Evolutionary conservation across 371 early-diverging fungal species (phyloP).

Genomic region (Mortierella sp.): DNA sequence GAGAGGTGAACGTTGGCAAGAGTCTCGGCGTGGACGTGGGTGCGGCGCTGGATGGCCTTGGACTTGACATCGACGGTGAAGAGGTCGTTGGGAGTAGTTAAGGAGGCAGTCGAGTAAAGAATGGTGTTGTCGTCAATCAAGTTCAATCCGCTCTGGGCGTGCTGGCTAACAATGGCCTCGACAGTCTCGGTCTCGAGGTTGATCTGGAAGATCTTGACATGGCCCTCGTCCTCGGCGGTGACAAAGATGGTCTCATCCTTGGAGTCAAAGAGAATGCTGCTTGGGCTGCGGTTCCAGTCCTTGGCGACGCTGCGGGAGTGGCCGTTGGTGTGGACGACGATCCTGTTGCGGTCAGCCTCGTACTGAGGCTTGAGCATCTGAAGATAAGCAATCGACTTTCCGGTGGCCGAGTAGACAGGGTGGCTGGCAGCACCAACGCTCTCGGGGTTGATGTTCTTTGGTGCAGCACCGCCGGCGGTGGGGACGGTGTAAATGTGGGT

Average conservation of each 20-base stretch:
- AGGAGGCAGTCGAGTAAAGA: conserved; percentile 60
- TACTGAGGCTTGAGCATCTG: conserved; percentile 82
- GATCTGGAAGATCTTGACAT: conserved; percentile 68
- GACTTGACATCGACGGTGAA: conserved; percentile 59
- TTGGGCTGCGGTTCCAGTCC: conserved; percentile 78
- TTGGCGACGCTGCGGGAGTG: conserved; percentile 63
- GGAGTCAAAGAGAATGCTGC: conserved; percentile 67
- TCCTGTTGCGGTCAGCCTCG: conserved; percentile 84
- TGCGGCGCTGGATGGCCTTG: conserved; percentile 48
- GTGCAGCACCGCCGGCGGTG: conserved; percentile 60
- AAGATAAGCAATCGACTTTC: conserved; percentile 75
- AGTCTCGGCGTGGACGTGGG: conserved; percentile 49
- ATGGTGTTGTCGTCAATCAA: conserved; percentile 60
- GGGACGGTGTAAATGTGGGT: conserved; percentile 77
- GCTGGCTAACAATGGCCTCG: conserved; percentile 65
- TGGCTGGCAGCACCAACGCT: conserved; percentile 73
- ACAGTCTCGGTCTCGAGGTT: conserved; percentile 62
- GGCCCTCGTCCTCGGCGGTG: conserved; percentile 74
- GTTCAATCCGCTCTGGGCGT: conserved; percentile 62
- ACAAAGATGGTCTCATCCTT: conserved; percentile 66
- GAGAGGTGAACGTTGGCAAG: conserved; percentile 58
- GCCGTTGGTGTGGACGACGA: conserved; percentile 69
- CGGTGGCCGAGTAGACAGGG: conserved; percentile 77
- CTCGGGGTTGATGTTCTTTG: conserved; percentile 68
- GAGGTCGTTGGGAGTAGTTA: conserved; percentile 65